Conservation (phyloP, 202 grass and related monocot genomes). For the Schoenoplectus tabernaemontani region DNA sequence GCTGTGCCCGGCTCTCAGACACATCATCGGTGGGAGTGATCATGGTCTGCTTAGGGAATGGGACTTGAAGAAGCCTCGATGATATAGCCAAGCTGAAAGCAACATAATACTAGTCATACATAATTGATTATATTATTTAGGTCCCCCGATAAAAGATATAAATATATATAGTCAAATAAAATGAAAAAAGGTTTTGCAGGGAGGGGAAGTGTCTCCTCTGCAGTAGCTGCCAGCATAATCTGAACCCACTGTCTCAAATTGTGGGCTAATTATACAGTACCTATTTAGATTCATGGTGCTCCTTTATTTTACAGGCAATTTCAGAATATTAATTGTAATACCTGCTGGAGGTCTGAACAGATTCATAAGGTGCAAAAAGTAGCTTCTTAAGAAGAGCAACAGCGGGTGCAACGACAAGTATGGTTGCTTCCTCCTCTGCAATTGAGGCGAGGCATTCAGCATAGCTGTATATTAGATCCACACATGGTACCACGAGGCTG, state of each 20-base stretch:
- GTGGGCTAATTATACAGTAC: no score
- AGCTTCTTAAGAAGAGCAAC: constrained; percentile 80
- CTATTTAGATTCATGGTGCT: no score
- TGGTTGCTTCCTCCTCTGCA: constrained; percentile 49
- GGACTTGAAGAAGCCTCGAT: constrained; percentile 93
- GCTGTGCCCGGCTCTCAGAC: constrained; percentile 47
- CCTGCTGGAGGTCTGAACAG: constrained; percentile 98
- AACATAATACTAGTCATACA: constrained; percentile 23
- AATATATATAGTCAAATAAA: no score
- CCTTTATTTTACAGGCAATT: no score
- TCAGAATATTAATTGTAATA: constrained; percentile 27
- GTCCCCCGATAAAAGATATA: not conserved
- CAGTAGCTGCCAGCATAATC: no score
- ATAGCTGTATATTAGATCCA: constrained; percentile 95
- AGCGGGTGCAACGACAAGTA: constrained; percentile 66
- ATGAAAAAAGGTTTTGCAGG: no score
- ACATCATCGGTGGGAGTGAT: constrained; percentile 63
- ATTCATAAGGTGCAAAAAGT: constrained; percentile 92
- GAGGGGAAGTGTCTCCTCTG: no score
- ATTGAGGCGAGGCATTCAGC: constrained; percentile 75
- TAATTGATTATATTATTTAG: not conserved
- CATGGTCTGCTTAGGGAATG: constrained; percentile 99
- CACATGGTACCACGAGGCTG: constrained; percentile 82
- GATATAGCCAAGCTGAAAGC: constrained; percentile 90
- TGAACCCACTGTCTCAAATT: no score